Base-by-base conservation (phyloP, 148 eudicot genomes). In the Talinum fruticosum region DNA sequence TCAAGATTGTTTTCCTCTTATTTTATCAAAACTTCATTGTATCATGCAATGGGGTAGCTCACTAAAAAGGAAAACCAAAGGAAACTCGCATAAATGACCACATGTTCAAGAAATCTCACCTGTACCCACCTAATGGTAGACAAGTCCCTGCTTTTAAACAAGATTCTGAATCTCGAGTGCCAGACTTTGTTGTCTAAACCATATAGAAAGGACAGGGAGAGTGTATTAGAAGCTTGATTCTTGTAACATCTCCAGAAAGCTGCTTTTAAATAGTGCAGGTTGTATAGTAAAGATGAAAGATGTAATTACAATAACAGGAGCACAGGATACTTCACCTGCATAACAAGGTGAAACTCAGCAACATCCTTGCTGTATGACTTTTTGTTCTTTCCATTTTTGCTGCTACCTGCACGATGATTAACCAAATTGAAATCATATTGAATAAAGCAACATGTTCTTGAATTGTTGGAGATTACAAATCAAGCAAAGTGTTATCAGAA, bases 111-210 rank as follows among this genome's bases (percentile, higher is more conserved):
- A 77, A 77, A 49, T 34, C 89, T 85, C 85, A 96, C 99, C 99
- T 96, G 89, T 91, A 90, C 78, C 99, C 99, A 81, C 99, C 99
- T 80, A 96, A 76, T 29, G 99, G 99, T 38, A 93, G 97, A 84
- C 97, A 96, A 34, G 93, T 89, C 30, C 78, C 84, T 80, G 85
- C 93, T 84, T 79, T 84, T 88, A 96, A 79, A 87, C 99, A 96
- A 83, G 97, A 91, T 78, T 88, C 87, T 47, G 99, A 86, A 86
- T 96, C 86, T 86, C 37, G 97, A 78, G 97, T 96, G 34, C 86
- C 97, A 71, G 93, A 85, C 86, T 89, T 96, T 45, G 97, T 93
- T 41, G 99, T 96, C 99, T 96, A 78, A 79, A 75, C 35, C 69
- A 78, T 32, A 80, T 7, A 74, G n/a, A 57, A 19, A 65, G 18